phyloP scores from a whole-genome alignment of 768 basidiomycete genomes.

The Auricularia auricula-judae region DNA sequence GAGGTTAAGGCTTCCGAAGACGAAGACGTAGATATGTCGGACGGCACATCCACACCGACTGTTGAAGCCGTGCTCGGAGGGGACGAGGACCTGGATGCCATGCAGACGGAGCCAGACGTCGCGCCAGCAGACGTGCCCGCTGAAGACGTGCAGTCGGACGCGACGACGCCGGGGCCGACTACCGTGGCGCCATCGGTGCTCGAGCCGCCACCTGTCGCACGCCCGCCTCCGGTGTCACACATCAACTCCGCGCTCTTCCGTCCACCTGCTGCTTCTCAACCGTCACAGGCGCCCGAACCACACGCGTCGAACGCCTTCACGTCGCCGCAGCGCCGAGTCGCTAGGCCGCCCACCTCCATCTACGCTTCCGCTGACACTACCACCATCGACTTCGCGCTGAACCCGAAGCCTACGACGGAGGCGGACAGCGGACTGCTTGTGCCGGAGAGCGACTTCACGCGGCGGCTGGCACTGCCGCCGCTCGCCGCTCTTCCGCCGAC shows the following conservation, averaged over 20 bases:
- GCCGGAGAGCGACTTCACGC: not conserved
- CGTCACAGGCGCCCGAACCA: not conserved
- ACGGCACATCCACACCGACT: too few relatives aligned
- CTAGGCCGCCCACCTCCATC: not conserved
- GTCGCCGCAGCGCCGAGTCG: not conserved
- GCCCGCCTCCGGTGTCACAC: not conserved
- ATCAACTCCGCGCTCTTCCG: not conserved
- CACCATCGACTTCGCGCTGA: not conserved
- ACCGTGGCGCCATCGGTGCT: not conserved
- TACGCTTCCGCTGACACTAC: not conserved
- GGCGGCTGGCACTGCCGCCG: slow-evolving; percentile 31
- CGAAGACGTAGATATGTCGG: too few relatives aligned
- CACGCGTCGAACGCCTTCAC: not conserved
- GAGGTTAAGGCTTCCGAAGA: too few relatives aligned
- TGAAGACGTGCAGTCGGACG: not conserved
- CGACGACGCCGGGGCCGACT: not conserved
- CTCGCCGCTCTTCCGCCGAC: slow-evolving; percentile 45
- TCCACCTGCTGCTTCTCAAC: not conserved
- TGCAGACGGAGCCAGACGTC: not conserved
- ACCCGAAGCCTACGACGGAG: not conserved
- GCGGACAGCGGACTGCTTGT: not conserved
- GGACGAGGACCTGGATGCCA: not conserved
- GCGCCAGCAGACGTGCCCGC: too few relatives aligned
- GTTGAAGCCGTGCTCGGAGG: not conserved
- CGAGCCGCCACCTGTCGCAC: not conserved